Evolutionary conservation across 2,329 filamentous ascomycete species (phyloP).

Genomic region (Amylocarpus encephaloides): DNA sequence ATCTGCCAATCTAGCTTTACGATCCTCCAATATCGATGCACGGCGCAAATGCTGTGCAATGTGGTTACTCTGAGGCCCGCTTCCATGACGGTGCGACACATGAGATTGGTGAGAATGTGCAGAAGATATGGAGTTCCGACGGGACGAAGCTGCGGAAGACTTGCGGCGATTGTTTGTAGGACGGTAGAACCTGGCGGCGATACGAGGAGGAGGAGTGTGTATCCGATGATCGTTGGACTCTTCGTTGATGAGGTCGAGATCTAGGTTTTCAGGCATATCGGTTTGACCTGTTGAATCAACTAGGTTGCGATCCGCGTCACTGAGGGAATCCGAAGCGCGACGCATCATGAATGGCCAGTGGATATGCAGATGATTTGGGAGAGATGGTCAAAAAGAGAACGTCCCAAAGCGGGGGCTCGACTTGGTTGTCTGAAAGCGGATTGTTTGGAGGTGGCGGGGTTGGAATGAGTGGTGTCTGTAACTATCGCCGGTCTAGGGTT

Average conservation of each 20-base stretch:
- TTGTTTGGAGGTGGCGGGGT: background rate
- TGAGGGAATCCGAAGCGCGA: slow-evolving; percentile 28
- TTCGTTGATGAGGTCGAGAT: slow-evolving; percentile 29
- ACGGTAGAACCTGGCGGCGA: slow-evolving; percentile 73
- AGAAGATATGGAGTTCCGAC: slow-evolving; percentile 74
- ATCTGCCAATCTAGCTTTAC: slow-evolving; percentile 73
- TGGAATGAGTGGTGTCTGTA: background rate
- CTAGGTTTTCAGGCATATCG: slow-evolving; percentile 19
- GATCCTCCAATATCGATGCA: slow-evolving; percentile 72
- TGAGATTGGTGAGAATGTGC: slow-evolving; percentile 45
- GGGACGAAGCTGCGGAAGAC: slow-evolving; percentile 70
- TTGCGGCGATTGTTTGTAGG: slow-evolving; percentile 61
- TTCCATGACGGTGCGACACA: slow-evolving; percentile 39
- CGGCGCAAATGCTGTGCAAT: slow-evolving; percentile 73
- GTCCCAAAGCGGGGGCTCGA: slow-evolving; percentile 9
- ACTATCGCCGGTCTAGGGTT: background rate
- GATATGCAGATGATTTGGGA: background rate
- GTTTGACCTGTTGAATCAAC: slow-evolving; percentile 24
- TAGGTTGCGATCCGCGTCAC: slow-evolving; percentile 31
- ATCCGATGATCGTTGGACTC: slow-evolving; percentile 27
- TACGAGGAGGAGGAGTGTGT: slow-evolving; percentile 65
- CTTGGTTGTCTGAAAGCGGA: background rate
- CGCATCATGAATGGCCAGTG: slow-evolving; percentile 23
- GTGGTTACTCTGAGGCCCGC: slow-evolving; percentile 63
- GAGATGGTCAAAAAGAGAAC: background rate